Evolutionary conservation across 2,329 filamentous ascomycete species (phyloP).

Genomic region (Emmonsia crescens): DNA sequence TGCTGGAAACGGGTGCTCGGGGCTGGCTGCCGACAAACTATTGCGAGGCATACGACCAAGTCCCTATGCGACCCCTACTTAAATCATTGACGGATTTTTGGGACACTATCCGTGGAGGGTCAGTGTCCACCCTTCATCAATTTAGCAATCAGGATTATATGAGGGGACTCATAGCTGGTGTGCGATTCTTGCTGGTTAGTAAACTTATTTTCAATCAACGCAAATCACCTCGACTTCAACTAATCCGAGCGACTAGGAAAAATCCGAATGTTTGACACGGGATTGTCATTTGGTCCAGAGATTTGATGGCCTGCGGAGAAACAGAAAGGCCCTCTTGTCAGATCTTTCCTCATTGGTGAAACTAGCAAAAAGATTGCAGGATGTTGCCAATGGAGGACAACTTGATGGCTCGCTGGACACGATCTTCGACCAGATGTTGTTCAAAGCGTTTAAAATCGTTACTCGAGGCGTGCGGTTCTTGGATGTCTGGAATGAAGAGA

Average conservation of each 20-base stretch:
- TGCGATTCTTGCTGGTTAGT: conserved; percentile 77
- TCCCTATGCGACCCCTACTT: conserved; percentile 72
- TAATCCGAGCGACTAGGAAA: conserved; percentile 51
- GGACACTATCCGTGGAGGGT: conserved; percentile 74
- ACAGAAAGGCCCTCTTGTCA: conserved; percentile 76
- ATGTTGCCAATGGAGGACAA: conserved; percentile 47
- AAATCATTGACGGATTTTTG: conserved; percentile 84
- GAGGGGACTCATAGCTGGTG: conserved; percentile 84
- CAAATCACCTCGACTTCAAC: conserved; percentile 6
- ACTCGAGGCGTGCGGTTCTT: conserved; percentile 81
- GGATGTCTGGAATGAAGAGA: conserved; percentile 62
- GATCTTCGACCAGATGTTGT: conserved; percentile 81
- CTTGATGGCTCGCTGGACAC: conserved; percentile 31
- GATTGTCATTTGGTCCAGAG: conserved; percentile 65
- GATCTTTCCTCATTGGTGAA: conserved; percentile 86
- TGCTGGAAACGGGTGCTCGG: conserved; percentile 71
- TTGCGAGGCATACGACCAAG: conserved; percentile 86
- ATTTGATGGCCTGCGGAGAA: conserved; percentile 64
- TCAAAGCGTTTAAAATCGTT: conserved; percentile 91
- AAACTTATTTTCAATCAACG: neutral
- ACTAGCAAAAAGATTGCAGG: conserved; percentile 73
- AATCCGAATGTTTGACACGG: conserved; percentile 73
- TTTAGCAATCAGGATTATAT: conserved; percentile 91
- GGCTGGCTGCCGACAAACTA: conserved; percentile 98
- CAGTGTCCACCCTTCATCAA: conserved; percentile 61